A percentile compares a stretch with the other conserved stretches of the same genome.
These are phyloP conservation scores for Trifolium subterraneum DNA, from an alignment of 306 rosid species.

Conservation along the genomic window DNA sequence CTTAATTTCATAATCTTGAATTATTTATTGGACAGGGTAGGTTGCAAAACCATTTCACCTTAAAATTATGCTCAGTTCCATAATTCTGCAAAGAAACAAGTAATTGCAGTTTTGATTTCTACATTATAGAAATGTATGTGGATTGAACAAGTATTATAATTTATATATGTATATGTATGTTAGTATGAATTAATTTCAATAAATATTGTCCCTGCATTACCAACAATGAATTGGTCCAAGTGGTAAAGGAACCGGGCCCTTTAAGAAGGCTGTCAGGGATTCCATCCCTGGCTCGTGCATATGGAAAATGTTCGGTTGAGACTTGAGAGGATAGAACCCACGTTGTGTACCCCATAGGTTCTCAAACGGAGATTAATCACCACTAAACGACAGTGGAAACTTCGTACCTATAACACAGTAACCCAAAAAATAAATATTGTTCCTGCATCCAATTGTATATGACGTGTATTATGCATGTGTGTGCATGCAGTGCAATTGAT, in stretches of 20 bases:
- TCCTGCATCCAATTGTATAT: not conserved
- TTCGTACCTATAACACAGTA: too few relatives aligned
- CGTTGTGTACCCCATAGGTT: too few relatives aligned
- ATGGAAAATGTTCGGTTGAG: too few relatives aligned
- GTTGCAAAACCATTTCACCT: not conserved
- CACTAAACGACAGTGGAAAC: too few relatives aligned
- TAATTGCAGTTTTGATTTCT: not conserved
- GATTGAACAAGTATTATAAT: not conserved
- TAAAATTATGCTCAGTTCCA: conserved; percentile 6
- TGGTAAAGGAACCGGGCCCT: too few relatives aligned
- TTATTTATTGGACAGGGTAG: conserved; percentile 14
- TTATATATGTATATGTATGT: not conserved
- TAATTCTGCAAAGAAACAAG: conserved; percentile 2
- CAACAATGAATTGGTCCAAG: too few relatives aligned
- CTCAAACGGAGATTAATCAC: too few relatives aligned
- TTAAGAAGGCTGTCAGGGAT: too few relatives aligned
- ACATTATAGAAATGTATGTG: not conserved
- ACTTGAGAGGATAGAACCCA: too few relatives aligned
- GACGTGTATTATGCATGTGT: not conserved
- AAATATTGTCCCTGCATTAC: not conserved
- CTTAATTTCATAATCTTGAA: conserved; percentile 7
- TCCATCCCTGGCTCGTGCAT: too few relatives aligned
- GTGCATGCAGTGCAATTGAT: not conserved
- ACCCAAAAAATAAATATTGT: too few relatives aligned
- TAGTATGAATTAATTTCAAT: not conserved